phyloP scores from a whole-genome alignment of 805 yeast species.

The Hanseniaspora nectarophila region DNA sequence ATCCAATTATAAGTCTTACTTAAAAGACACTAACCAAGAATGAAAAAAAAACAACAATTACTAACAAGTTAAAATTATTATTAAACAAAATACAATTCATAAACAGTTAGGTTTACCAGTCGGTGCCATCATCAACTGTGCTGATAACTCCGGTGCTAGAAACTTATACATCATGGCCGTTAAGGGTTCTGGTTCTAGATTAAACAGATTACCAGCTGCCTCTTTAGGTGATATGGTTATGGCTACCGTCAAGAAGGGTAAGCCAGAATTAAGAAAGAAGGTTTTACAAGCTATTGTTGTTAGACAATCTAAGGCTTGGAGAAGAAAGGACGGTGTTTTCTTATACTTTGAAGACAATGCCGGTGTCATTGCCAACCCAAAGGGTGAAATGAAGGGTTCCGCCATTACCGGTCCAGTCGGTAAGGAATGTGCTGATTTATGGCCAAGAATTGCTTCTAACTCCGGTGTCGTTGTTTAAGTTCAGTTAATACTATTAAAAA shows the following conservation, averaged over 20 bases:
- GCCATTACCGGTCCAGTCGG: slow-evolving; percentile 99
- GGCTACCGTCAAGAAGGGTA: slow-evolving; percentile 99
- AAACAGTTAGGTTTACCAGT: slow-evolving; percentile 92
- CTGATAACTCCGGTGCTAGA: slow-evolving; percentile 99
- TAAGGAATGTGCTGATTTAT: slow-evolving; percentile 99
- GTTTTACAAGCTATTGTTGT: slow-evolving; percentile 99
- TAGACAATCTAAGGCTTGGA: slow-evolving; percentile 99
- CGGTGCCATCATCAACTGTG: slow-evolving; percentile 99
- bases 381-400: slow-evolving; percentile 99
- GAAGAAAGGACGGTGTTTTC: slow-evolving; percentile 99
- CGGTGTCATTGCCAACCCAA: slow-evolving; percentile 99
- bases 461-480: slow-evolving; percentile 99
- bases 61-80: slow-evolving; percentile 10
- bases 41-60: background rate
- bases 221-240: slow-evolving; percentile 99
- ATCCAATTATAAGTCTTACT: too few species aligned
- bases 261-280: slow-evolving; percentile 99
- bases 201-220: slow-evolving; percentile 99
- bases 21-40: background rate
- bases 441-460: slow-evolving; percentile 99
- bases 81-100: slow-evolving; percentile 15
- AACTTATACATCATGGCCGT: slow-evolving; percentile 97
- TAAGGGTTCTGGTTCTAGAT: slow-evolving; percentile 98
- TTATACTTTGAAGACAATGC: slow-evolving; percentile 99
- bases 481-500: background rate